phyloP scores from a whole-genome alignment of 2,329 filamentous ascomycete genomes.

The Monilinia aucupariae region DNA sequence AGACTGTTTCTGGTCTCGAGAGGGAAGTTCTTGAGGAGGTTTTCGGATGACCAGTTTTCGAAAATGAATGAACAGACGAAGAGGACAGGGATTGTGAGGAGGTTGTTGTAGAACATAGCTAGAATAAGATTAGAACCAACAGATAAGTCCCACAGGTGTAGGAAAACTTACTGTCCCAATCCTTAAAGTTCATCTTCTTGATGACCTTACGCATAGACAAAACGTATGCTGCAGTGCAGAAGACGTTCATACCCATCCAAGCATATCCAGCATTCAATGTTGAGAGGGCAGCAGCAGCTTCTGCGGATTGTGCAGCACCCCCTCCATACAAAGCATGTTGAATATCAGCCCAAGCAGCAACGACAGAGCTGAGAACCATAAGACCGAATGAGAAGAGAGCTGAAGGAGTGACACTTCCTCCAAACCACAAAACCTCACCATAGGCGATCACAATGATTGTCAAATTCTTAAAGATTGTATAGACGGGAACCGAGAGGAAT shows the following conservation, averaged over 20 bases:
- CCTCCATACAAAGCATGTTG: conserved; percentile 65
- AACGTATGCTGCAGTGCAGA: conserved; percentile 87
- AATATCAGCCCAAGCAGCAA: conserved; percentile 97
- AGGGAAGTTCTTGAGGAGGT: conserved; percentile 85
- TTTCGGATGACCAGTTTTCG: conserved; percentile 87
- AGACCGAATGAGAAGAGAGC: conserved; percentile 89
- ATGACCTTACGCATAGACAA: conserved; percentile 96
- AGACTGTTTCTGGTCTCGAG: conserved; percentile 71
- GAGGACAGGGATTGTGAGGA: conserved; percentile 90
- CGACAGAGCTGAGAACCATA: conserved; percentile 91
- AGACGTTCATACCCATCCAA: conserved; percentile 97
- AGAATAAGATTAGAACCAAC: conserved; percentile 33
- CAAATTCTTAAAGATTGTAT: conserved; percentile 99
- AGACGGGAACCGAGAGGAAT: conserved; percentile 94
- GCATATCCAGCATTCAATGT: conserved; percentile 92
- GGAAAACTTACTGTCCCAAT: conserved; percentile 83
- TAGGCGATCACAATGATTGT: conserved; percentile 99
- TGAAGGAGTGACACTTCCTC: conserved; percentile 81
- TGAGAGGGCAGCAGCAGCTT: conserved; percentile 70
- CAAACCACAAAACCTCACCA: conserved; percentile 97
- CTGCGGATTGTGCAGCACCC: conserved; percentile 36
- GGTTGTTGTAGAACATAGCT: conserved; percentile 99
- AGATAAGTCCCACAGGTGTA: neutral
- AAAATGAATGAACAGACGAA: conserved; percentile 72
- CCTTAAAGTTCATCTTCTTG: conserved; percentile 99